Conservation (phyloP, 768 basidiomycete species). For the Pulveroboletus ravenelii region DNA sequence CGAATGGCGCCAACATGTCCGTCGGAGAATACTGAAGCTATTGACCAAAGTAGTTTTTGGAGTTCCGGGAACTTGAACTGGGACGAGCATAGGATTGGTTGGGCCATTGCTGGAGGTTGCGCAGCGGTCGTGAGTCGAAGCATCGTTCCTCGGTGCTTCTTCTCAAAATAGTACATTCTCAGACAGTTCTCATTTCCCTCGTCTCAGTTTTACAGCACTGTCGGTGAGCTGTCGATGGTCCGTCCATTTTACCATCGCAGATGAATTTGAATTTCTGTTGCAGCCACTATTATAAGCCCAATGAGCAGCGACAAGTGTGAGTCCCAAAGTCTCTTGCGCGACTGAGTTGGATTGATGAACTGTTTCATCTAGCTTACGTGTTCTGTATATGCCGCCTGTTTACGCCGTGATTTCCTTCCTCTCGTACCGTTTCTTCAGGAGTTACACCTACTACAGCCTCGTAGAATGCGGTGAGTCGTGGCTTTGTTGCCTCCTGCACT, state of each 20-base stretch:
- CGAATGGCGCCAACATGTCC: conserved; percentile 39
- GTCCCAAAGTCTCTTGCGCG: conserved; percentile 15
- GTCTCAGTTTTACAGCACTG: conserved; percentile 57
- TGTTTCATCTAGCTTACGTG: conserved; percentile 51
- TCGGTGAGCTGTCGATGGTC: conserved; percentile 40
- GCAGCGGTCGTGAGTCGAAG: conserved; percentile 44
- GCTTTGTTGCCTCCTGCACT: conserved; percentile 16
- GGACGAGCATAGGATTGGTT: conserved; percentile 65
- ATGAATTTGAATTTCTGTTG: neutral
- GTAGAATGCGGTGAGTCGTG: conserved; percentile 42
- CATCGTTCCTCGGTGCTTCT: neutral
- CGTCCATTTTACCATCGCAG: neutral
- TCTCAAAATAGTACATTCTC: neutral
- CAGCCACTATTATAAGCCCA: conserved; percentile 67
- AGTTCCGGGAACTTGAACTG: conserved; percentile 47
- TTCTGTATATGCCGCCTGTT: conserved; percentile 80
- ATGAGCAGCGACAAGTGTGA: conserved; percentile 79
- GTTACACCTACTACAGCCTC: conserved; percentile 62
- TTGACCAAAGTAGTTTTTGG: conserved; percentile 68
- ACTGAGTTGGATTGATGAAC: neutral
- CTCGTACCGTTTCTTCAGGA: conserved; percentile 78
- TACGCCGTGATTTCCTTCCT: conserved; percentile 83
- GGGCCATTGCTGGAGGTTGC: conserved; percentile 66
- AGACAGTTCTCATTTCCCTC: conserved; percentile 61
- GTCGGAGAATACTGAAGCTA: conserved; percentile 41